These are phyloP conservation scores for Craterostigma plantagineum DNA, from an alignment of 257 asterid species.

Conservation along the genomic window DNA sequence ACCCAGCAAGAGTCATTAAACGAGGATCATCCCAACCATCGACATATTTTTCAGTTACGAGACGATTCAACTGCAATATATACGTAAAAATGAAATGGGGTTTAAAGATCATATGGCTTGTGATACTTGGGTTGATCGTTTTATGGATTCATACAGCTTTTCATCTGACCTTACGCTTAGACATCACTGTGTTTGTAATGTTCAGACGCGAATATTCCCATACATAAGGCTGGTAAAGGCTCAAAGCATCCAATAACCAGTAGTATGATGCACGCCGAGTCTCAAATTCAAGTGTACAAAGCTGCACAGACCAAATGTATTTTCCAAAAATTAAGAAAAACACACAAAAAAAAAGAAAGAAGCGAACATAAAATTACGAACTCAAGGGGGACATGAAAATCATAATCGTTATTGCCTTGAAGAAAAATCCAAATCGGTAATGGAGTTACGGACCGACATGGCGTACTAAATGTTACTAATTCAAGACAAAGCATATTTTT, in stretches of 20 bases:
- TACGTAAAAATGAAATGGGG: conserved; percentile 8
- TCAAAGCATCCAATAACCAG: conserved; percentile 66
- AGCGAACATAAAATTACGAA: background rate
- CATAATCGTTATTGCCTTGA: too few species aligned
- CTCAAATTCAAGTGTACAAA: conserved; percentile 89
- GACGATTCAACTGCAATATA: conserved; percentile 60
- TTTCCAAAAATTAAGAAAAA: conserved; percentile 4
- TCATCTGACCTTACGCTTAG: conserved; percentile 68
- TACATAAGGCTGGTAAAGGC: conserved; percentile 77
- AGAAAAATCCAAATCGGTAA: too few species aligned
- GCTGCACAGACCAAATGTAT: conserved; percentile 23
- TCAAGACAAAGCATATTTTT: too few species aligned
- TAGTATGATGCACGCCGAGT: conserved; percentile 92
- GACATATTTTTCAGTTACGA: conserved; percentile 78
- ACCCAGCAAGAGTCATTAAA: conserved; percentile 82
- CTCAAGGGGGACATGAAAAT: too few species aligned
- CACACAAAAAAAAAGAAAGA: background rate
- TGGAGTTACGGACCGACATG: too few species aligned
- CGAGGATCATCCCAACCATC: conserved; percentile 99
- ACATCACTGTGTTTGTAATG: conserved; percentile 78
- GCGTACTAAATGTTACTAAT: too few species aligned
- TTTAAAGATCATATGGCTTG: conserved; percentile 4
- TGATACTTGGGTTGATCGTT: background rate
- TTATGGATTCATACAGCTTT: background rate
- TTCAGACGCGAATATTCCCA: conserved; percentile 91